Percentiles rank a stretch among this genome's conserved stretches.
phyloP scores from a whole-genome alignment of 1,284 basidiomycete genomes.

The Vanrija sp. region DNA sequence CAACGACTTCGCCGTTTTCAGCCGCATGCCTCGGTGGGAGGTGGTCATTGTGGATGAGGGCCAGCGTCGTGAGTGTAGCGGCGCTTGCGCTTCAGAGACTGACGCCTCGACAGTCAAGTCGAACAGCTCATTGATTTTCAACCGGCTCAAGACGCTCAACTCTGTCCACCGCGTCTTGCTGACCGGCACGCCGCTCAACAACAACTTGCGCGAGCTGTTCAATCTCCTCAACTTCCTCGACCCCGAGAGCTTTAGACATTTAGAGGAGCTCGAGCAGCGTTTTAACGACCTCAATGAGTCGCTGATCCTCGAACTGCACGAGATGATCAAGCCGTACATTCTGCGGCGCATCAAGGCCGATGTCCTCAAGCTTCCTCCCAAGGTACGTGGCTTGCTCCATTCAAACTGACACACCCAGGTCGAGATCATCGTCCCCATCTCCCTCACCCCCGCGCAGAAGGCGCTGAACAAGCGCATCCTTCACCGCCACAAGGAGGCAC shows the following conservation, averaged over 20 bases:
- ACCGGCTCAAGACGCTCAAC: conserved; percentile 72
- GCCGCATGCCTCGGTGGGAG: conserved; percentile 82
- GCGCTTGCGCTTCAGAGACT: conserved; percentile 13
- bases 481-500: conserved; percentile 33
- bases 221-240: conserved; percentile 93
- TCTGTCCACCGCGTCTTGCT: conserved; percentile 80
- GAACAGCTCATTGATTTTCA: conserved; percentile 75
- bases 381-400: conserved; percentile 54
- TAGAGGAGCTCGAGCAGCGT: conserved; percentile 65
- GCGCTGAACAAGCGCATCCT: conserved; percentile 81
- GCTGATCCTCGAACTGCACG: conserved; percentile 71
- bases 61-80: conserved; percentile 54
- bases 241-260: conserved; percentile 56
- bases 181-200: conserved; percentile 95
- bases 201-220: conserved; percentile 91
- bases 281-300: conserved; percentile 71
- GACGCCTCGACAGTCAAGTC: conserved; percentile 60
- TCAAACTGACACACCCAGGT: conserved; percentile 34
- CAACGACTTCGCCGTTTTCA: conserved; percentile 74
- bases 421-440: conserved; percentile 78
- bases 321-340: conserved; percentile 78
- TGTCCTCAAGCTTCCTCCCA: conserved; percentile 84
- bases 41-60: conserved; percentile 88
- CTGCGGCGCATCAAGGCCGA: conserved; percentile 87
- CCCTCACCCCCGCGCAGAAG: conserved; percentile 82